Evolutionary conservation across 2,329 filamentous ascomycete species (phyloP), one percentile per base, ranked within the genome.

Genomic region (Reticulascus tulasneorum): DNA sequence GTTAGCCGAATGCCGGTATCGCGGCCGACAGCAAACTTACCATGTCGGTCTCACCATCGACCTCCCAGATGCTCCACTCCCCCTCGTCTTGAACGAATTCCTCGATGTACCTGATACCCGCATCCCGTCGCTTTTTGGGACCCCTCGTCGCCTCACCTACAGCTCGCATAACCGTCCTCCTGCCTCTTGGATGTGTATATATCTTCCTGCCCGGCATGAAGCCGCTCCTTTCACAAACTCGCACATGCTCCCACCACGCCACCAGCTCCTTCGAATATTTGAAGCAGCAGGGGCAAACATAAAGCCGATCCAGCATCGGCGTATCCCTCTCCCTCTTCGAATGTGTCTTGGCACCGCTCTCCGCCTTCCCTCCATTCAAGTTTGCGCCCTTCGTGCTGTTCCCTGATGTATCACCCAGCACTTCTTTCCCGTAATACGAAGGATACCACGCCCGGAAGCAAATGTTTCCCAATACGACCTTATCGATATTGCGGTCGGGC

Each of bases 211-310:
- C 91, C 0, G 86, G 86, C 1, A 75, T 53, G 36, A 58, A 49
- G 11, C 59, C 60, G 24, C 54, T 69, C 40, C 61, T 60, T 49
- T 75, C 69, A 59, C 82, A 89, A 23, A 69, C 58, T 18, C 66
- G 66, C 13, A 77, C 69, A 50, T 84, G 80, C 15, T 67, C 66
- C 52, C 68, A 68, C 75, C 76, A 82, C 2, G 71, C 62, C 15
- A 74, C 65, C 10, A 79, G 57, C 52, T 81, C 77, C 46, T 71
- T 76, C 23, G 84, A 84, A 61, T 98, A 98, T 56, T 90, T 91
- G 71, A 97, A 97, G 67, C 93, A 98, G 70, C 79, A 84, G 22
- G 86, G 84, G 56, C 93, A 98, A 22, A 97, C 85, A 51, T 90
- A 94, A 7, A 97, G 67, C 37, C 81, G 66, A 46, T 83, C 78